These are phyloP conservation scores for Cryptococcus sp. DNA, from an alignment of 1,284 basidiomycete genomes.

Conservation along the genomic window DNA sequence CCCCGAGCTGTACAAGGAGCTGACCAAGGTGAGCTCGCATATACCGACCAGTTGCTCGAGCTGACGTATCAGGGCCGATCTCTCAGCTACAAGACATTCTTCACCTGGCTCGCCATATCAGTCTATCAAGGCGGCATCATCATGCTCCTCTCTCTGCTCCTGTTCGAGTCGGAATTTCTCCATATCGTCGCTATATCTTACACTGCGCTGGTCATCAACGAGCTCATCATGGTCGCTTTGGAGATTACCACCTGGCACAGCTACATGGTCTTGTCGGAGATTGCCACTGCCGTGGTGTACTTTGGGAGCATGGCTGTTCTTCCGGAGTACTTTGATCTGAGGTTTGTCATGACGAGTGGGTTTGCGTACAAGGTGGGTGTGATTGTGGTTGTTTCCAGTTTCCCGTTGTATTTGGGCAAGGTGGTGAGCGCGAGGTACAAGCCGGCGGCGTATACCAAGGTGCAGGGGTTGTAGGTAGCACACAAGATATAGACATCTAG, in stretches of 20 bases:
- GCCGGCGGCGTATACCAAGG: slow-evolving; percentile 90
- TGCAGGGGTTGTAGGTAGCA: slow-evolving; percentile 35
- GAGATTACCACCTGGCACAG: slow-evolving; percentile 98
- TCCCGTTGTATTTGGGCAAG: slow-evolving; percentile 89
- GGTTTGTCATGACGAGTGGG: slow-evolving; percentile 78
- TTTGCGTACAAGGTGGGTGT: slow-evolving; percentile 96
- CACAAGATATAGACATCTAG: background rate
- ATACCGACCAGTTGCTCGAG: background rate
- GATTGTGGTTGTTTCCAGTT: slow-evolving; percentile 86
- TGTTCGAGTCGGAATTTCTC: slow-evolving; percentile 96
- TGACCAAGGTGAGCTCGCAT: slow-evolving; percentile 67
- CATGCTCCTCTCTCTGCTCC: slow-evolving; percentile 92
- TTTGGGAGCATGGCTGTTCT: slow-evolving; percentile 87
- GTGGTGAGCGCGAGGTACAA: slow-evolving; percentile 76
- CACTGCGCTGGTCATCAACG: slow-evolving; percentile 91
- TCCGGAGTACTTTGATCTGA: slow-evolving; percentile 94
- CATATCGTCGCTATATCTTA: slow-evolving; percentile 99
- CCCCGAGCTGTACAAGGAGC: slow-evolving; percentile 95
- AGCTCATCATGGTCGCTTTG: slow-evolving; percentile 97
- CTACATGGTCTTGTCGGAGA: slow-evolving; percentile 91
- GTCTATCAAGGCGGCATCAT: slow-evolving; percentile 98
- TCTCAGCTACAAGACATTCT: slow-evolving; percentile 94
- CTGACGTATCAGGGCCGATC: slow-evolving; percentile 65
- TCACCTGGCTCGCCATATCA: slow-evolving; percentile 95
- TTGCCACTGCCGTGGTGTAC: slow-evolving; percentile 84